These are phyloP conservation scores for Chaetothyriales sp. DNA, from an alignment of 2,329 filamentous ascomycete species.

Conservation along the genomic window DNA sequence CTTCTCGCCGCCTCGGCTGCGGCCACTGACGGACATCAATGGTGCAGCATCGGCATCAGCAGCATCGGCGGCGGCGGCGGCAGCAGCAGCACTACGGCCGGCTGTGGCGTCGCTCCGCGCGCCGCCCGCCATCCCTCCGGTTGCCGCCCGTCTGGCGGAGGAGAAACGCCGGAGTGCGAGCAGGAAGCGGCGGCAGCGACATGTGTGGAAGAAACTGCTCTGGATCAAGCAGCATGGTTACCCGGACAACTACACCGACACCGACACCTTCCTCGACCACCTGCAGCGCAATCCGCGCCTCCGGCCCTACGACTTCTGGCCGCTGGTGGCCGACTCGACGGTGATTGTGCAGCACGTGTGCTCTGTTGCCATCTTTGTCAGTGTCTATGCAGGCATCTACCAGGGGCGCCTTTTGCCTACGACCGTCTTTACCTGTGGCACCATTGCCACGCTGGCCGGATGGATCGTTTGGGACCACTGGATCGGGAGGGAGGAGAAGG, in stretches of 20 bases:
- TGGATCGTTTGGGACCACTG: conserved; percentile 90
- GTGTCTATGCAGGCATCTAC: conserved; percentile 83
- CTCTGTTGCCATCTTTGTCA: conserved; percentile 85
- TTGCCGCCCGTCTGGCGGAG: conserved; percentile 26
- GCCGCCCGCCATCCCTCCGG: conserved; percentile 27
- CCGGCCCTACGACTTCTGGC: conserved; percentile 96
- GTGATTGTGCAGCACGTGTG: conserved; percentile 96
- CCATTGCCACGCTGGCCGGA: conserved; percentile 65
- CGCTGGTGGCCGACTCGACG: conserved; percentile 82
- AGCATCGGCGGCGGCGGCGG: conserved; percentile 30
- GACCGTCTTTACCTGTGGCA: conserved; percentile 76
- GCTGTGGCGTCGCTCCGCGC: conserved; percentile 30
- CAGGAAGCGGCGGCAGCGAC: conserved; percentile 54
- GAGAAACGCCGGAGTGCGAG: conserved; percentile 45
- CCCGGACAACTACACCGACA: conserved; percentile 98
- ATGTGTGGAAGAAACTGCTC: conserved; percentile 84
- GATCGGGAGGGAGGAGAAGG: conserved; percentile 51
- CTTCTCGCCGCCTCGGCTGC: conserved; percentile 45
- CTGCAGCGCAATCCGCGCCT: conserved; percentile 87
- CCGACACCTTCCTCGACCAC: conserved; percentile 89
- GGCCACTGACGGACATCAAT: conserved; percentile 26
- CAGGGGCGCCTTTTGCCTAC: conserved; percentile 77
- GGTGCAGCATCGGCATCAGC: conserved; percentile 30
- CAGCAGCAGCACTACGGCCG: conserved; percentile 22
- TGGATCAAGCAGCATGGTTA: conserved; percentile 86